Evolutionary conservation across 2,329 filamentous ascomycete species (phyloP).

Genomic region (Cladophialophora psammophila): DNA sequence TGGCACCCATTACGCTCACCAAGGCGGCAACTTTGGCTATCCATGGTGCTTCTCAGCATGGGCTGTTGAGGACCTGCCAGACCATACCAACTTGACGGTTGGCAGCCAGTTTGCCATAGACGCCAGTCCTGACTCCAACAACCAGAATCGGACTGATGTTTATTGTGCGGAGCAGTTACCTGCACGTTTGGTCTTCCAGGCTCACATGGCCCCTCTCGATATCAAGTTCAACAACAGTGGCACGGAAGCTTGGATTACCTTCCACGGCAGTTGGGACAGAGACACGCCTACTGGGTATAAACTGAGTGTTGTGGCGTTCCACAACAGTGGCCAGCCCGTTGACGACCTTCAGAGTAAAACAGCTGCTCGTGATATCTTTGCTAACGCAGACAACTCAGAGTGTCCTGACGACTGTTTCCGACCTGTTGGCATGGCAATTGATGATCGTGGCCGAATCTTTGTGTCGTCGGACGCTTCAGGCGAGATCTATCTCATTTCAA

Average conservation of each 20-base stretch:
- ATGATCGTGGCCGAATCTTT: constrained; percentile 45
- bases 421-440: constrained; percentile 47
- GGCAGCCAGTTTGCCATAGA: constrained; percentile 60
- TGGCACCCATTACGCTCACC: constrained; percentile 50
- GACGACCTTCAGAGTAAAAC: constrained; percentile 48
- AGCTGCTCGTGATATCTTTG: constrained; percentile 43
- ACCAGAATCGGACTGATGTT: constrained; percentile 54
- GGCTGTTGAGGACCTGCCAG: constrained; percentile 61
- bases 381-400: constrained; percentile 42
- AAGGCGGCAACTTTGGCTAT: constrained; percentile 69
- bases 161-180: constrained; percentile 54
- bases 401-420: constrained; percentile 46
- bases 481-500: constrained; percentile 42
- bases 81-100: constrained; percentile 53
- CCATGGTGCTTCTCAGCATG: constrained; percentile 73
- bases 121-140: constrained; percentile 49
- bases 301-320: constrained; percentile 56
- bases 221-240: constrained; percentile 70
- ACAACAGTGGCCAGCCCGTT: constrained; percentile 54
- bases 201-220: constrained; percentile 75
- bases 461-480: constrained; percentile 46
- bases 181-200: constrained; percentile 65
- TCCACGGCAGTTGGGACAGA: constrained; percentile 74
- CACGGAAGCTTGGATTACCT: constrained; percentile 68
- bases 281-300: constrained; percentile 60